Conservation (phyloP, 176 grass and related monocot genomes). For the Aegilops tauschii region DNA sequence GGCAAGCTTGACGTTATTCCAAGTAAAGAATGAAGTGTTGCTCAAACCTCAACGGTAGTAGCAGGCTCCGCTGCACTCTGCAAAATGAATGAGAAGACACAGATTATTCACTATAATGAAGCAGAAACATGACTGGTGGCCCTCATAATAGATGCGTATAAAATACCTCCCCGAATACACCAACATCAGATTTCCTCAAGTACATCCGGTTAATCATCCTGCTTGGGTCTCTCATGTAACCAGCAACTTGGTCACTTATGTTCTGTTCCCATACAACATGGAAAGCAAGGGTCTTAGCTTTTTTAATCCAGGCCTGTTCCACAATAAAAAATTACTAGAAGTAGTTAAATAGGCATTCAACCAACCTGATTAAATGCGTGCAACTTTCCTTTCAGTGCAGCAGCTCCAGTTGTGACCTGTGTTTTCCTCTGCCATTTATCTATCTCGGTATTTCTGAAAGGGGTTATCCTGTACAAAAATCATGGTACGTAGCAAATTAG, state of each 20-base stretch:
- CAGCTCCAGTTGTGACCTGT: slow-evolving; percentile 77
- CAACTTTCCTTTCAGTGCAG: slow-evolving; percentile 89
- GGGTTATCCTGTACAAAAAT: slow-evolving; percentile 56
- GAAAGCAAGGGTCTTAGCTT: slow-evolving; percentile 1
- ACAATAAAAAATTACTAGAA: slow-evolving; percentile 14
- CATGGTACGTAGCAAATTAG: neutral
- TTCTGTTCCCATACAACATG: slow-evolving; percentile 46
- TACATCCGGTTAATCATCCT: slow-evolving; percentile 92
- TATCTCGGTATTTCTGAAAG: slow-evolving; percentile 67
- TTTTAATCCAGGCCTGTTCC: neutral
- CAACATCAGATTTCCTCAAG: slow-evolving; percentile 50
- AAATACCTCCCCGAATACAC: slow-evolving; percentile 75
- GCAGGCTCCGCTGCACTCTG: slow-evolving; percentile 38
- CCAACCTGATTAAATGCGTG: slow-evolving; percentile 88
- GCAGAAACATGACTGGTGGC: neutral
- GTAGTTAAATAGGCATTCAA: slow-evolving; percentile 18
- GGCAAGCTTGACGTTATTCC: neutral
- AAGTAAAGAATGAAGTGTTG: slow-evolving; percentile 18
- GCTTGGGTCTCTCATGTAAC: slow-evolving; percentile 95
- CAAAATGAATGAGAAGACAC: slow-evolving; percentile 24
- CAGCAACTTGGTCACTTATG: slow-evolving; percentile 82
- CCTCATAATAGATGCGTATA: slow-evolving; percentile 18
- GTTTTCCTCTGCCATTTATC: slow-evolving; percentile 99
- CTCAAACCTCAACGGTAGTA: slow-evolving; percentile 57
- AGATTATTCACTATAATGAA: slow-evolving; percentile 5